phyloP scores from a whole-genome alignment of 2,329 filamentous ascomycete genomes.

The Alternaria tenuissima region DNA sequence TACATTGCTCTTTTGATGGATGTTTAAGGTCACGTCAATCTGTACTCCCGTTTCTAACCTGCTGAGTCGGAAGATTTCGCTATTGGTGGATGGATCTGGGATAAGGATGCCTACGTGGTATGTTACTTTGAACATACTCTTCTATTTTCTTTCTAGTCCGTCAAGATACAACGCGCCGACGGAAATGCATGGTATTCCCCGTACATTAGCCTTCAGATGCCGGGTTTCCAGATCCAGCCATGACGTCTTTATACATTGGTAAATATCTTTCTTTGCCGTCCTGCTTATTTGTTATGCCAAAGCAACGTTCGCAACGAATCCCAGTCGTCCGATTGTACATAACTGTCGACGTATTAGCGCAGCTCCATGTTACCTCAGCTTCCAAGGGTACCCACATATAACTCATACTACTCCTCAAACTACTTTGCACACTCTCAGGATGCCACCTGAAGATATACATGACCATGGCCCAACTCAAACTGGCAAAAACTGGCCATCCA shows the following conservation, averaged over 20 bases:
- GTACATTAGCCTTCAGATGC: not conserved
- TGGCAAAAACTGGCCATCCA: slow-evolving; percentile 93
- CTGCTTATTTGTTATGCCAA: slow-evolving; percentile 75
- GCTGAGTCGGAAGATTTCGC: not conserved
- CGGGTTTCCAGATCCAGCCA: not conserved
- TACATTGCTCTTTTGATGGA: not conserved
- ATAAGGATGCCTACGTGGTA: not conserved
- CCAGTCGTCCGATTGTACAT: slow-evolving; percentile 86
- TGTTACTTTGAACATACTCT: not conserved
- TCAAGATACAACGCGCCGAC: not conserved
- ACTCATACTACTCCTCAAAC: slow-evolving; percentile 92
- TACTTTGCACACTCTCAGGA: slow-evolving; percentile 89
- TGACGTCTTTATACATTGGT: not conserved
- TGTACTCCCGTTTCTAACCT: not conserved
- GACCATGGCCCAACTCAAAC: slow-evolving; percentile 87
- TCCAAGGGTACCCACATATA: slow-evolving; percentile 77
- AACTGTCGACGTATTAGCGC: slow-evolving; percentile 56
- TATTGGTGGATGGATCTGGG: not conserved
- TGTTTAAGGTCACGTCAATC: not conserved
- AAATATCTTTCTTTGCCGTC: not conserved
- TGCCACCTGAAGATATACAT: slow-evolving; percentile 97
- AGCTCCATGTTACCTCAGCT: not conserved
- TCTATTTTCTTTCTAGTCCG: not conserved
- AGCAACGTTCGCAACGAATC: slow-evolving; percentile 84
- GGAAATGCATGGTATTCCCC: not conserved